phyloP scores from a whole-genome alignment of 345 rosid species.

The Eucalyptus regnans region DNA sequence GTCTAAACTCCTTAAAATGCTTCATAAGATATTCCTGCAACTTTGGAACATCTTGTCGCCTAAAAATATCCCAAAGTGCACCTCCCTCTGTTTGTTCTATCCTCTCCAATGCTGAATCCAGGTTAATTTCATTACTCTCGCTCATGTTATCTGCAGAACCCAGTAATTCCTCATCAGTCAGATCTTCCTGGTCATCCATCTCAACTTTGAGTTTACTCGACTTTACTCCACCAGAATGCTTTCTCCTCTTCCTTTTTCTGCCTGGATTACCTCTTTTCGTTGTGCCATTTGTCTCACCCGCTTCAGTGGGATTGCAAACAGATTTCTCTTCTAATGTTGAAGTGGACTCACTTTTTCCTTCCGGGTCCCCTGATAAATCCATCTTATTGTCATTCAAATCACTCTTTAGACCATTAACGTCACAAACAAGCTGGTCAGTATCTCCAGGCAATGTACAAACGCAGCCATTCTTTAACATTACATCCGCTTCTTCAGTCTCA shows the following conservation, averaged over 20 bases:
- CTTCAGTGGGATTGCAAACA: not conserved
- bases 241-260: not conserved
- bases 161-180: not conserved
- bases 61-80: slow-evolving; percentile 42
- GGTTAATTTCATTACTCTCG: not conserved
- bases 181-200: not conserved
- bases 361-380: not conserved
- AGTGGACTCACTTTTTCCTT: not conserved
- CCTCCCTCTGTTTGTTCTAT: slow-evolving; percentile 12
- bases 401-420: not conserved
- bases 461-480: not conserved
- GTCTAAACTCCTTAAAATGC: slow-evolving; percentile 31
- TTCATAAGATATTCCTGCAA: slow-evolving; percentile 21
- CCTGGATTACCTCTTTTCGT: not conserved
- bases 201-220: not conserved
- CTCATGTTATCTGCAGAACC: not conserved
- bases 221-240: not conserved
- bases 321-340: not conserved
- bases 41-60: slow-evolving; percentile 36
- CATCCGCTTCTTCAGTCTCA: not conserved
- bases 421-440: not conserved
- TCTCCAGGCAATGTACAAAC: not conserved
- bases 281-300: not conserved
- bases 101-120: not conserved
- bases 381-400: not conserved